phyloP scores from a whole-genome alignment of 192 early-diverging fungal genomes.

The Coemansia sp. region DNA sequence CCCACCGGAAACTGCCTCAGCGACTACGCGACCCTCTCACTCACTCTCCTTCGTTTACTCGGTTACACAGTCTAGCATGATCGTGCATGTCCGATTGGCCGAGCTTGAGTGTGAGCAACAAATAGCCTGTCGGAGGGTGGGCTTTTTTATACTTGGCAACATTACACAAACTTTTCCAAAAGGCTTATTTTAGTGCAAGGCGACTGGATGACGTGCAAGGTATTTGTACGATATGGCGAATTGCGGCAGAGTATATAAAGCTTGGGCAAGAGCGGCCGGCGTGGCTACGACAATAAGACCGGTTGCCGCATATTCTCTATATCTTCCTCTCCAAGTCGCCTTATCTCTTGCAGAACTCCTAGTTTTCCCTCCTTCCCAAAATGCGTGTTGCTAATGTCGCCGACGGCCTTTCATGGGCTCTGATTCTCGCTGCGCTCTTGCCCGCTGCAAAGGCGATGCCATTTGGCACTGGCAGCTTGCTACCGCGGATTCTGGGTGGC shows the following conservation, averaged over 20 bases:
- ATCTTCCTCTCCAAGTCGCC: background rate
- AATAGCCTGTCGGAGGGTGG: background rate
- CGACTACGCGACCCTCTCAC: too few species aligned
- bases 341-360: background rate
- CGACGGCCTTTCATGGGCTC: background rate
- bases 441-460: background rate
- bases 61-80: too few species aligned
- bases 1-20: too few species aligned
- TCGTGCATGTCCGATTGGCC: background rate
- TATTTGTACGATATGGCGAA: background rate
- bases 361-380: background rate
- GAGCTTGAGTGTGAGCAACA: background rate
- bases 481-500: constrained; percentile 57
- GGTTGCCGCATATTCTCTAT: background rate
- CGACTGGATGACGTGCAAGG: background rate
- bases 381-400: background rate
- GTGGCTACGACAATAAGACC: background rate
- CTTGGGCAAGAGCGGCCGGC: background rate
- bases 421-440: background rate
- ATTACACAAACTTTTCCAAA: constrained; percentile 7
- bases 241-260: background rate
- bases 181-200: background rate
- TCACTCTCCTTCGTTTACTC: too few species aligned
- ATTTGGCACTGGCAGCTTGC: constrained; percentile 12
- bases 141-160: constrained; percentile 1